Base-by-base conservation (phyloP, 768 basidiomycete species). In the Zangia roseola region DNA sequence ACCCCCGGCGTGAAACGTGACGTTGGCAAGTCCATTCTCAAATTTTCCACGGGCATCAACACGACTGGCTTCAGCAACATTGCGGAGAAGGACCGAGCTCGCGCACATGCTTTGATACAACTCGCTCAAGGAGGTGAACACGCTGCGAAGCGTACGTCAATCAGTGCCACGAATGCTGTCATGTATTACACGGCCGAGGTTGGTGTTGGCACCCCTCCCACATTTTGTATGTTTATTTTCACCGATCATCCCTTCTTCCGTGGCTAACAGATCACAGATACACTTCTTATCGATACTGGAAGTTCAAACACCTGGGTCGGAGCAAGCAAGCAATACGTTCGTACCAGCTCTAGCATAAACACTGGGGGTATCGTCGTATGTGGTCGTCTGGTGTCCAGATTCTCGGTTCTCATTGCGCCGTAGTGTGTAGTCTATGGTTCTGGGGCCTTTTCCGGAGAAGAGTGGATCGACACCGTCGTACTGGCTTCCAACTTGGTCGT, bases 301-400 rank as follows among this genome's bases (percentile, higher is more conserved):
- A 71, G 68, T 43, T 53, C 65, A 4, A 61, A 60, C 24, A 69
- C 69, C 2, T 69, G 67, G 65, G 30, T 69, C 10, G 68, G 68
- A 42, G 64, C 67, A 14, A 47, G 23, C 17, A 40, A 45, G 0
- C 13, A 28, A 33, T 70, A 67, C 33, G 20, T 35, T 10, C 44
- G 46, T 7, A 60, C 63, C 4, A 54, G 21, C 26, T 51, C 52
- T 5, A 60, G 62, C 21, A 14, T 40, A 10, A 28, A 54, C 43
- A 66, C 63, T 17, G 63, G 60, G 4, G 40, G 35, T 5, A 23
- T 30, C 12, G 45, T 69, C n/a, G 64, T 65, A 54, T 10, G 62
- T 58, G 5, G 37, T 21, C 21, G 3, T 17, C 16, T 30, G 16
- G n/a, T 33, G n/a, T 8, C 21, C 25, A 14, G 13, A 12, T 21